Conservation (phyloP, 345 rosid genomes). For the Conringia planisiliqua region DNA sequence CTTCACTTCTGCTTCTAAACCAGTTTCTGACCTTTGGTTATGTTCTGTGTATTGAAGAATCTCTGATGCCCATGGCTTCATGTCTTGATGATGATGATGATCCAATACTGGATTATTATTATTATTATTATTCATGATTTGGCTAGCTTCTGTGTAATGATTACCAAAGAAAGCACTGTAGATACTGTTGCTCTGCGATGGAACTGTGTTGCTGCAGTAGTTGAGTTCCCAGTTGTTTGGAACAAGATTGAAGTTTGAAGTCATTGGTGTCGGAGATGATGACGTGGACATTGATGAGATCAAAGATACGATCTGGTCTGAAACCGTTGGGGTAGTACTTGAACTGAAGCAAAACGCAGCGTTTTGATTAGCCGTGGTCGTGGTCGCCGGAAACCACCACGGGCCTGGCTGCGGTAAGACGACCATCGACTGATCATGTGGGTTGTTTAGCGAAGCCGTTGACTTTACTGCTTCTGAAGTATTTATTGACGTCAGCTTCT, state of each 20-base stretch:
- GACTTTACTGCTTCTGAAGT: slow-evolving; percentile 31
- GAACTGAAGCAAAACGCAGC: slow-evolving; percentile 43
- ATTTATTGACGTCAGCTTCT: slow-evolving; percentile 29
- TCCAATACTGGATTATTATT: not conserved
- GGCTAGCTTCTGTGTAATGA: slow-evolving; percentile 27
- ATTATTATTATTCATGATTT: slow-evolving; percentile 5
- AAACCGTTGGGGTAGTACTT: slow-evolving; percentile 31
- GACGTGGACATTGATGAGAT: slow-evolving; percentile 41
- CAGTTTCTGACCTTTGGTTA: slow-evolving; percentile 24
- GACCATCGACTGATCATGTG: slow-evolving; percentile 32
- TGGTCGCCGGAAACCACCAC: slow-evolving; percentile 14
- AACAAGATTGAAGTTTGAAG: slow-evolving; percentile 54
- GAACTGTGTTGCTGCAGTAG: slow-evolving; percentile 29
- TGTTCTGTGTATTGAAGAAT: slow-evolving; percentile 27
- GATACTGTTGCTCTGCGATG: slow-evolving; percentile 30
- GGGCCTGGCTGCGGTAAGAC: slow-evolving; percentile 26
- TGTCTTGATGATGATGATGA: slow-evolving; percentile 10
- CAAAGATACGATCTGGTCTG: slow-evolving; percentile 34
- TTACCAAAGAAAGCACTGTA: slow-evolving; percentile 34
- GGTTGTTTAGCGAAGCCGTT: slow-evolving; percentile 30
- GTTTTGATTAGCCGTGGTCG: slow-evolving; percentile 25
- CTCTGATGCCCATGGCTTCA: slow-evolving; percentile 32
- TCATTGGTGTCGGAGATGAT: slow-evolving; percentile 39
- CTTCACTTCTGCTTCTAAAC: slow-evolving; percentile 34
- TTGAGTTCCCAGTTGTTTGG: slow-evolving; percentile 43